phyloP scores from a whole-genome alignment of 2,329 filamentous ascomycete genomes.

The Exophiala spinifera region DNA sequence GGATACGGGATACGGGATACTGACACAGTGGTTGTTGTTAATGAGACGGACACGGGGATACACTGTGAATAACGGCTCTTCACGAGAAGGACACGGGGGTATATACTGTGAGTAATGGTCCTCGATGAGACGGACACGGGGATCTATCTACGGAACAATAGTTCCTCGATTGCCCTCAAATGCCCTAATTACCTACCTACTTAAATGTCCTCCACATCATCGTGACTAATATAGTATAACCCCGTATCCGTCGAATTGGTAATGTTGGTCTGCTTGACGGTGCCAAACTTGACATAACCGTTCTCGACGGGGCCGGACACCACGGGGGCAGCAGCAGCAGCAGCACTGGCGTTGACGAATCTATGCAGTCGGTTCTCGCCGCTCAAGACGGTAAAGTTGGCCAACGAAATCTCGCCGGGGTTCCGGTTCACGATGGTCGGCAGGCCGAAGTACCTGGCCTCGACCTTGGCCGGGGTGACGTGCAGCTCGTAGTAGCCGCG shows the following conservation, averaged over 20 bases:
- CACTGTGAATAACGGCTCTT: no score
- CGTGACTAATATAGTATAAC: constrained; percentile 31
- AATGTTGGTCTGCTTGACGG: constrained; percentile 34
- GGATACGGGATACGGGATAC: no score
- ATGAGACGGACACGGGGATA: no score
- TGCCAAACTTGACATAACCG: constrained; percentile 36
- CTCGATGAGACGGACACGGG: no score
- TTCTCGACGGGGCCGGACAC: constrained; percentile 48
- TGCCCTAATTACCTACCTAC: background rate
- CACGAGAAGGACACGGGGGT: no score
- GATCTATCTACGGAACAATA: no score
- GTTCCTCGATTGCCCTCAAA: no score
- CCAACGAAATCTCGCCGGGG: constrained; percentile 62
- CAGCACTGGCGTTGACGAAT: constrained; percentile 34
- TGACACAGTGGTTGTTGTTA: no score
- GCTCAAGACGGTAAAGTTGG: constrained; percentile 65
- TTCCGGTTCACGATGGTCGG: constrained; percentile 61
- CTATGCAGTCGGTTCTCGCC: constrained; percentile 59
- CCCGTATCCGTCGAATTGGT: constrained; percentile 38
- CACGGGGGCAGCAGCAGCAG: no score
- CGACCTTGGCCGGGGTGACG: constrained; percentile 54
- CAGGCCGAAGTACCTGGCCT: constrained; percentile 64
- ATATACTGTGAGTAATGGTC: no score
- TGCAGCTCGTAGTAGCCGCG: constrained; percentile 68
- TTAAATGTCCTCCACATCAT: constrained; percentile 21